Conservation (phyloP, 768 basidiomycete genomes). For the Russula abietina region DNA sequence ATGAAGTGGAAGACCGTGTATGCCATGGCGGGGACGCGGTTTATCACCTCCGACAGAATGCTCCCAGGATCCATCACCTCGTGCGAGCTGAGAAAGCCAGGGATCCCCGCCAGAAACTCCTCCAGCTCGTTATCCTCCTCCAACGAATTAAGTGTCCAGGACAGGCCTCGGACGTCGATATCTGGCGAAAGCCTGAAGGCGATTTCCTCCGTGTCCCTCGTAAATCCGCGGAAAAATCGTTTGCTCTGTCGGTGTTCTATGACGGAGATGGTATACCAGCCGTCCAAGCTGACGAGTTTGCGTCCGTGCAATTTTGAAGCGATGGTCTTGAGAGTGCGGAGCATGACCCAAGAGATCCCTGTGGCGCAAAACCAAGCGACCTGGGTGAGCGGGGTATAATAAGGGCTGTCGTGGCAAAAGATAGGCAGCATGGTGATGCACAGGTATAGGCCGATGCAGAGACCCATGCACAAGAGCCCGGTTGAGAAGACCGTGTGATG, state of each 20-base stretch:
- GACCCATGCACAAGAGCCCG: constrained; percentile 12
- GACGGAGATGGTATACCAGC: constrained; percentile 18
- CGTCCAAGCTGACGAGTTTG: constrained; percentile 16
- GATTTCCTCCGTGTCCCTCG: constrained; percentile 11
- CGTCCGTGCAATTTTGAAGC: constrained; percentile 14
- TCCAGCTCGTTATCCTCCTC: constrained; percentile 23
- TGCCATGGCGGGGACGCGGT: constrained; percentile 14
- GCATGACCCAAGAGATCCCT: constrained; percentile 11
- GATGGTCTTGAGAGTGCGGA: constrained; percentile 4
- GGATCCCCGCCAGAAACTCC: constrained; percentile 16
- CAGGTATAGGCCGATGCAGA: constrained; percentile 13
- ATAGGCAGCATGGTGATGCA: constrained; percentile 20
- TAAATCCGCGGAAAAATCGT: constrained; percentile 15
- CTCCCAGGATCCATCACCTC: constrained; percentile 2
- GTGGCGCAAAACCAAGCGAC: constrained; percentile 18
- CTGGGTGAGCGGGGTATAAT: constrained; percentile 25
- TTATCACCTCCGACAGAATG: background rate
- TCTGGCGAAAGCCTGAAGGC: constrained; percentile 9
- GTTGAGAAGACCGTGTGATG: constrained; percentile 13
- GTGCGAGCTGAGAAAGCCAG: constrained; percentile 18
- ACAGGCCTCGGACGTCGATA: constrained; percentile 17
- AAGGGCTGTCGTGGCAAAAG: constrained; percentile 23
- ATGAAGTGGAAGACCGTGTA: constrained; percentile 18
- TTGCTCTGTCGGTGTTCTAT: constrained; percentile 10
- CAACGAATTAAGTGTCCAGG: constrained; percentile 16